Evolutionary conservation across 2,329 filamentous ascomycete species (phyloP), one percentile per base, ranked within the genome.

Genomic region (Ascosphaera pollenicola): DNA sequence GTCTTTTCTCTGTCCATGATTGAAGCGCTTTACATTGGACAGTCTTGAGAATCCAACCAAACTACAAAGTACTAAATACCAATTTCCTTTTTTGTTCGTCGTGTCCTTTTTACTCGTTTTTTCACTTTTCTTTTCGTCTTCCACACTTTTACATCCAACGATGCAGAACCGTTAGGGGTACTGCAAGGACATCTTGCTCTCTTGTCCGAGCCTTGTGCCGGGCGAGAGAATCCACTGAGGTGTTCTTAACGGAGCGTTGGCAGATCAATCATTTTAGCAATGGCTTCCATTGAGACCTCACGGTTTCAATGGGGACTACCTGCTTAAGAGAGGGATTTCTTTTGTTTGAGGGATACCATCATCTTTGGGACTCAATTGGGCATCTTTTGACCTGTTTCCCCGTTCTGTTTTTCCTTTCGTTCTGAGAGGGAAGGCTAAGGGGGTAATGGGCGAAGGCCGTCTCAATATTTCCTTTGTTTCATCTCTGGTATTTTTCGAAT

Each of bases 161-260:
- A 73, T 79, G 76, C 75, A 74, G 68, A 54, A 54, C 57, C 72
- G 73, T 65, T 68, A 35, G 17, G 69, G 66, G 70, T 76, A 68
- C 66, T 69, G 76, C 77, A 76, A 69, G 77, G 68, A 64, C 73
- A 69, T 61, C 61, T 66, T 70, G 73, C 64, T 68, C 54, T 37
- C 28, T 44, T 34, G 37, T 37, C 26, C 34, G 34, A 35, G 43
- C 47, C 43, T 15, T n/a, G 6, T 32, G 11, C 30, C n/a, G 30
- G n/a, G 11, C 10, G n/a, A 32, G 30, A 32, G 30, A 32, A 32
- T 32, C 39, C 16, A 42, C 77, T 70, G 69, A 71, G 67, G 61
- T 65, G 66, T 62, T 66, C 75, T 76, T 77, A 81, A 82, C 77
- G 78, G 77, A 82, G 73, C 77, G 74, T 78, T 80, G 77, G 78